Base-by-base conservation (phyloP, 176 grass and related monocot genomes). In the Oryza rufipogon region DNA sequence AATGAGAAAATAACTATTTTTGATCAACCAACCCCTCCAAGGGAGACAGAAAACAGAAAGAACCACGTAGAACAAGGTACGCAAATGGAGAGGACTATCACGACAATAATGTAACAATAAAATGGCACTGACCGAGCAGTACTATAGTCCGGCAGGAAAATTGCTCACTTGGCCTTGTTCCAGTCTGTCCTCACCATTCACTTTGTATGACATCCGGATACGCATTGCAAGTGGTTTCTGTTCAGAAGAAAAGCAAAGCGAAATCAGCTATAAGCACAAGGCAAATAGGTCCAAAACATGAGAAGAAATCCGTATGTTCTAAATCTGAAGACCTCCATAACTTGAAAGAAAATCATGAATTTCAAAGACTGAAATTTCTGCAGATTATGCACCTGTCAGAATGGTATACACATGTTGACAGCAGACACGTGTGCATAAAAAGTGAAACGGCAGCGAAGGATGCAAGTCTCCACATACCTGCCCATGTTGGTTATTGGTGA, bases 101-200 rank as follows among this genome's bases (percentile, higher is more conserved):
- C 83, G 84, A 67, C 78, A 87, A 87, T 78, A 77, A 74, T 38
- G 52, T 58, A 80, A 85, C 64, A 79, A 71, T 71, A 23, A 19
- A 68, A 79, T 83, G 22, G 34, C 61, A 87, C 74, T 56, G 51
- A 56, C 19, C n/a, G 4, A 56, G 52, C 52, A 28, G 28, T 28
- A 56, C 69, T 92, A 98, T 76, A 98, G 77, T 25, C 92, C 96
- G 36, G 79, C 42, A 63, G 96, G 96, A 41, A 98, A 98, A 87
- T 95, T 95, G 85, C 68, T 95, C 83, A 98, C 86, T 88, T 95
- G 96, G 2, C 93, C 96, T 90, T 98, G 96, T 75, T 98, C 96
- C 80, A 93, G 71, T 80, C 89, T 93, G 66, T 98, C 96, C 78
- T 98, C 81, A n/a, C 90, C 83, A 39, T 95, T 93, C 47, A 93